phyloP scores from a whole-genome alignment of 2,329 filamentous ascomycete species.

The Septoria linicola region DNA sequence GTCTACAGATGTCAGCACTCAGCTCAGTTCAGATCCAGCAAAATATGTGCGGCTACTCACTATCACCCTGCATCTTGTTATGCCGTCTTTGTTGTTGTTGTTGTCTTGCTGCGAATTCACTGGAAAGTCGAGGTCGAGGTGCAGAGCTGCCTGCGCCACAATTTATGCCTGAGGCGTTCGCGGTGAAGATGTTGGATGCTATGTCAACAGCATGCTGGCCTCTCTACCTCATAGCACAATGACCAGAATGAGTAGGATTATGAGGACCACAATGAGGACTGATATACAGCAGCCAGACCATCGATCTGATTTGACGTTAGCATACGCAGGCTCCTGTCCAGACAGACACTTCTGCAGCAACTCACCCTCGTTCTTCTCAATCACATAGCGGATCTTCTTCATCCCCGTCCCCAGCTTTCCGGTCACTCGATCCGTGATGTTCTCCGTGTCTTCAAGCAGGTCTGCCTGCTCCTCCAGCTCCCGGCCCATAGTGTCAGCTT shows the following conservation, averaged over 20 bases:
- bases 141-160: slow-evolving; percentile 18
- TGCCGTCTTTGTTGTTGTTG: slow-evolving; percentile 6
- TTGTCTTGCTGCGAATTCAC: neutral
- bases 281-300: slow-evolving; percentile 89
- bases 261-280: slow-evolving; percentile 81
- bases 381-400: slow-evolving; percentile 80
- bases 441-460: slow-evolving; percentile 83
- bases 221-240: slow-evolving; percentile 54
- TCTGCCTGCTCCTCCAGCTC: slow-evolving; percentile 93
- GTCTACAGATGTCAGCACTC: slow-evolving; percentile 32
- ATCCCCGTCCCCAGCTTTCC: slow-evolving; percentile 82
- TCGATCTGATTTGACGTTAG: slow-evolving; percentile 49
- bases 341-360: slow-evolving; percentile 34
- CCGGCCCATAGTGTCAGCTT: slow-evolving; percentile 93
- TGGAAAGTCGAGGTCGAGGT: slow-evolving; percentile 11
- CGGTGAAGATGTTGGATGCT: neutral
- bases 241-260: slow-evolving; percentile 80
- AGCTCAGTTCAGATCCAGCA: neutral
- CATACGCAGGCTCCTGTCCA: slow-evolving; percentile 4
- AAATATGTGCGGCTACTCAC: slow-evolving; percentile 20
- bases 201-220: neutral
- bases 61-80: slow-evolving; percentile 36
- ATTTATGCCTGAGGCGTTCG: slow-evolving; percentile 11
- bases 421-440: slow-evolving; percentile 80
- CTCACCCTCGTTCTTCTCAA: slow-evolving; percentile 85